phyloP scores from a whole-genome alignment of 2,329 filamentous ascomycete genomes.

The Aspergillus sp. region DNA sequence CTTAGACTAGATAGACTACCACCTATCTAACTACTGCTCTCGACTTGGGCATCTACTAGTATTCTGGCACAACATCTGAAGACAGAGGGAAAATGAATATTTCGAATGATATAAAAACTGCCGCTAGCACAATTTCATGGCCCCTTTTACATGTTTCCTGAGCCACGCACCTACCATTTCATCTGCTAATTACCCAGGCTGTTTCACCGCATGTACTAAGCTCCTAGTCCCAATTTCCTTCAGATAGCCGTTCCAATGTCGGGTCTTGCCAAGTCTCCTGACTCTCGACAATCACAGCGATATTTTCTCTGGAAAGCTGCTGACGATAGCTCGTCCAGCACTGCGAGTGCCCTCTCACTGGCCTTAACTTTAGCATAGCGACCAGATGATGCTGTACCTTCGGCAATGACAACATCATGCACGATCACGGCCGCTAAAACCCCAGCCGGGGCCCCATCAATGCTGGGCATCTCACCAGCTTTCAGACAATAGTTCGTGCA shows the following conservation, averaged over 20 bases:
- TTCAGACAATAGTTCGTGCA: slow-evolving; percentile 62
- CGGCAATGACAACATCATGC: slow-evolving; percentile 68
- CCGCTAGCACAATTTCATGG: too few relatives aligned
- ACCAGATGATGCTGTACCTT: slow-evolving; percentile 62
- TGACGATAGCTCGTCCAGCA: slow-evolving; percentile 52
- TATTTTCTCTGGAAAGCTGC: slow-evolving; percentile 63
- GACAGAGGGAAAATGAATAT: too few relatives aligned
- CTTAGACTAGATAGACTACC: neutral
- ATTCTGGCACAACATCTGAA: too few relatives aligned
- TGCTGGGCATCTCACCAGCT: slow-evolving; percentile 46
- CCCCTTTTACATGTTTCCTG: neutral
- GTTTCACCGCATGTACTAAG: neutral
- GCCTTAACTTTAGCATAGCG: slow-evolving; percentile 70
- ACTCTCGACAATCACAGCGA: slow-evolving; percentile 62
- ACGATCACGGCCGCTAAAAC: slow-evolving; percentile 75
- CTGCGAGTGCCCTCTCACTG: slow-evolving; percentile 42
- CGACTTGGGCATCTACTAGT: neutral
- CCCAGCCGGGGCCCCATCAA: slow-evolving; percentile 48
- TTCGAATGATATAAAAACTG: too few relatives aligned
- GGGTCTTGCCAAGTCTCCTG: slow-evolving; percentile 9
- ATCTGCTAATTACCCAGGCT: neutral
- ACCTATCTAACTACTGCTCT: neutral
- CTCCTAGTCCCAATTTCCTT: slow-evolving; percentile 4
- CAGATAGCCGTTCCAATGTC: slow-evolving; percentile 35
- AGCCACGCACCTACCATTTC: neutral